Conservation (phyloP, 1,284 basidiomycete genomes). For the Boletus sp. region DNA sequence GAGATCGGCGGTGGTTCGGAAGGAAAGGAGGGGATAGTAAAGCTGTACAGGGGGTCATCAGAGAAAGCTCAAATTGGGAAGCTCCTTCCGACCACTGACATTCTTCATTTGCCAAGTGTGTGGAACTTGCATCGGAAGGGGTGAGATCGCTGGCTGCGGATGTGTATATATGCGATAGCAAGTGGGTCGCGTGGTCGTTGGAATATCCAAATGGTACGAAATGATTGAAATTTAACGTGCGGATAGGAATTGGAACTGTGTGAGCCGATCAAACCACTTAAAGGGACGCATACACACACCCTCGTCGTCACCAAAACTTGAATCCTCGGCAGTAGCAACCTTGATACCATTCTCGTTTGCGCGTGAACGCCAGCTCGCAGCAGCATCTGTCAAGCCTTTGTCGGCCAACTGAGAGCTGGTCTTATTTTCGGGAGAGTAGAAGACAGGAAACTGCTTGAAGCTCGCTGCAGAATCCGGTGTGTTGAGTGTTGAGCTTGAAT, state of each 20-base stretch:
- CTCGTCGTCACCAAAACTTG: slow-evolving; percentile 54
- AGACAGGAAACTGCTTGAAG: slow-evolving; percentile 38
- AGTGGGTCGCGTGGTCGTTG: neutral
- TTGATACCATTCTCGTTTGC: slow-evolving; percentile 70
- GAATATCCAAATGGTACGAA: neutral
- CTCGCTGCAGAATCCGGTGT: slow-evolving; percentile 43
- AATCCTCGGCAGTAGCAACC: slow-evolving; percentile 49
- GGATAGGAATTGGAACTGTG: slow-evolving; percentile 2
- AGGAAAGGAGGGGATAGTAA: slow-evolving; percentile 60
- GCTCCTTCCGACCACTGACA: slow-evolving; percentile 32
- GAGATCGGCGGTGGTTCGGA: slow-evolving; percentile 55
- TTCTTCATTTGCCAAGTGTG: slow-evolving; percentile 43
- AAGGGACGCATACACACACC: slow-evolving; percentile 37
- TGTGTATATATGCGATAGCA: slow-evolving; percentile 29
- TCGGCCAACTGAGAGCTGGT: slow-evolving; percentile 28
- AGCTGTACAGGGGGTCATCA: slow-evolving; percentile 35
- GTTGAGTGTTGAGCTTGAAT: slow-evolving; percentile 53
- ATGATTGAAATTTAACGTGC: slow-evolving; percentile 9
- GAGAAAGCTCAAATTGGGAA: slow-evolving; percentile 21
- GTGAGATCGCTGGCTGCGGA: slow-evolving; percentile 47
- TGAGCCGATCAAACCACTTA: slow-evolving; percentile 20
- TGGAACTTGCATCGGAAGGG: slow-evolving; percentile 43
- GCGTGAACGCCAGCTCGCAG: slow-evolving; percentile 67
- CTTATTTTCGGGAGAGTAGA: slow-evolving; percentile 25
- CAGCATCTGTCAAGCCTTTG: slow-evolving; percentile 54